These are phyloP conservation scores for Naganishia vaughanmartiniae DNA, from an alignment of 768 basidiomycete genomes.

Conservation along the genomic window DNA sequence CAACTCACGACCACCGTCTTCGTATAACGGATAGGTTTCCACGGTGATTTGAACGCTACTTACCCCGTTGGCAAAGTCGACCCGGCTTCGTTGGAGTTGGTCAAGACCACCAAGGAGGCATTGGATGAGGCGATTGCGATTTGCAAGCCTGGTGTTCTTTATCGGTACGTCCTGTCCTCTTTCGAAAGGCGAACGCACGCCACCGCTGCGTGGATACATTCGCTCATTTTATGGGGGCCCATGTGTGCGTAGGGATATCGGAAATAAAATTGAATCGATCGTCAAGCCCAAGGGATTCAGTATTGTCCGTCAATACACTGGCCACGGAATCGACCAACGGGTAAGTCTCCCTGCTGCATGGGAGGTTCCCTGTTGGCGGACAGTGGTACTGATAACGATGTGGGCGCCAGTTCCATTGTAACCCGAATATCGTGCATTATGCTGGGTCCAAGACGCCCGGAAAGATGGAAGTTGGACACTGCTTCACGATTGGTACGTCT, in stretches of 20 bases:
- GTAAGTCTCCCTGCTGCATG: slow-evolving; percentile 34
- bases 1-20: background rate
- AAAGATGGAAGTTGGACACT: slow-evolving; percentile 77
- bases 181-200: background rate
- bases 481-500: slow-evolving; percentile 56
- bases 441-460: slow-evolving; percentile 91
- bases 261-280: slow-evolving; percentile 65
- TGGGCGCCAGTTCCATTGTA: slow-evolving; percentile 64
- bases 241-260: slow-evolving; percentile 43
- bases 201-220: slow-evolving; percentile 13
- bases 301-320: slow-evolving; percentile 87
- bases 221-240: background rate
- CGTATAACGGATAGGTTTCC: slow-evolving; percentile 63
- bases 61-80: slow-evolving; percentile 65
- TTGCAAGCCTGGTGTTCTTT: slow-evolving; percentile 89
- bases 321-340: slow-evolving; percentile 77
- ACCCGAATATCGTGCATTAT: slow-evolving; percentile 90
- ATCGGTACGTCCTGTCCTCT: slow-evolving; percentile 59
- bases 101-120: slow-evolving; percentile 74
- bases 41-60: slow-evolving; percentile 88
- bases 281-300: slow-evolving; percentile 78
- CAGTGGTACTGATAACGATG: background rate
- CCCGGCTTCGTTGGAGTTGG: slow-evolving; percentile 76
- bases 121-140: slow-evolving; percentile 84
- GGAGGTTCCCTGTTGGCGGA: background rate